phyloP scores from a whole-genome alignment of 257 asterid species.

The Voacanga thouarsii region DNA sequence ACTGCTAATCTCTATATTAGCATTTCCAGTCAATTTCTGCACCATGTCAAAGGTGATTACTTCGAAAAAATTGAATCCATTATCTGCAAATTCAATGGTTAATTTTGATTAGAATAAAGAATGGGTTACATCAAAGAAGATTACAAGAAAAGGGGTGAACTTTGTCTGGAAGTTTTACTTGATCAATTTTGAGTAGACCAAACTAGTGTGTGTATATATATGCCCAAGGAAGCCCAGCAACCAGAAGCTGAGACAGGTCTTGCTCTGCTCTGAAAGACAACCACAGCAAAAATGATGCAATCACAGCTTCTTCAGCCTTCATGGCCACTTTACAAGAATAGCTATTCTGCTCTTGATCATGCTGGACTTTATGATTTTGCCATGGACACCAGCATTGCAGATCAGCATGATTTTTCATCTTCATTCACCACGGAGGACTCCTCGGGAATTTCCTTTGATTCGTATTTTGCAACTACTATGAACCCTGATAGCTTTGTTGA shows the following conservation, averaged over 20 bases:
- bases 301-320: conserved; percentile 39
- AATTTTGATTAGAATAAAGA: not conserved
- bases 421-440: conserved; percentile 39
- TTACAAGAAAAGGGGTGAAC: conserved; percentile 41
- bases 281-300: conserved; percentile 41
- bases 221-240: not conserved
- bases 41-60: conserved; percentile 12
- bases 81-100: not conserved
- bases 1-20: conserved; percentile 12
- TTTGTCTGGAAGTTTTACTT: conserved; percentile 5
- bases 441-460: conserved; percentile 43
- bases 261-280: not conserved
- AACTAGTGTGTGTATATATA: not conserved
- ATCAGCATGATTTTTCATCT: conserved; percentile 28
- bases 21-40: conserved; percentile 16
- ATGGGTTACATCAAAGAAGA: conserved; percentile 31
- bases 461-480: conserved; percentile 34
- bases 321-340: conserved; percentile 32
- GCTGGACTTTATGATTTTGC: conserved; percentile 24
- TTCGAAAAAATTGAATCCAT: conserved; percentile 5
- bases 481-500: conserved; percentile 36
- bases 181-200: not conserved
- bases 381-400: conserved; percentile 15
- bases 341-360: conserved; percentile 25
- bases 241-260: not conserved